Evolutionary conservation across 192 early-diverging fungal species (phyloP).

Genomic region (Coemansia sp.): DNA sequence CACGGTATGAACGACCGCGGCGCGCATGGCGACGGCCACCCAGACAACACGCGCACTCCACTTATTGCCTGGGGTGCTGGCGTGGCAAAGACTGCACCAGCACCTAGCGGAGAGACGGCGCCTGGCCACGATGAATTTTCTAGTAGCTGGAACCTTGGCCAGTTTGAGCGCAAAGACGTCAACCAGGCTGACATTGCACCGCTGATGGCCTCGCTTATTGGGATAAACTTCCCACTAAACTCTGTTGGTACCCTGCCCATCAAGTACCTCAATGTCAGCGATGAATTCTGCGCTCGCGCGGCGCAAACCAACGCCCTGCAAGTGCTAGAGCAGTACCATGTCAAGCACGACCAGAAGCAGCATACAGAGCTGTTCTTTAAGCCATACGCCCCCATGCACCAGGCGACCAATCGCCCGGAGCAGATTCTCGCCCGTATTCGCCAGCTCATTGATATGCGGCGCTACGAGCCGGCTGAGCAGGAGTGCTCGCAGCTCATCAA

Average conservation of each 20-base stretch:
- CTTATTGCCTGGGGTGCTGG: slow-evolving; percentile 95
- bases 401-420: slow-evolving; percentile 54
- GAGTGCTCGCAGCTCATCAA: slow-evolving; percentile 62
- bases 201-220: slow-evolving; percentile 87
- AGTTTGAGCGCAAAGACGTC: slow-evolving; percentile 74
- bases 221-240: slow-evolving; percentile 85
- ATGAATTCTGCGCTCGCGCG: slow-evolving; percentile 72
- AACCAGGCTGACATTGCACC: slow-evolving; percentile 96
- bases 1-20: slow-evolving; percentile 96
- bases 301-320: slow-evolving; percentile 79
- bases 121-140: slow-evolving; percentile 80
- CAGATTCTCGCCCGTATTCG: slow-evolving; percentile 59
- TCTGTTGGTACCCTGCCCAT: slow-evolving; percentile 91
- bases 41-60: slow-evolving; percentile 92
- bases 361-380: slow-evolving; percentile 76
- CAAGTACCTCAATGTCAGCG: slow-evolving; percentile 67
- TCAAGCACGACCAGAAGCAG: slow-evolving; percentile 82
- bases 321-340: slow-evolving; percentile 81
- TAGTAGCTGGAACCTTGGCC: slow-evolving; percentile 63
- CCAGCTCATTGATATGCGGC: slow-evolving; percentile 57
- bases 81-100: slow-evolving; percentile 56
- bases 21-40: slow-evolving; percentile 92
- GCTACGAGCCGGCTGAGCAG: slow-evolving; percentile 67
- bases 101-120: slow-evolving; percentile 28
- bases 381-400: slow-evolving; percentile 67